Conservation (phyloP, 805 yeast species). For the Millerozyma acaciae region DNA sequence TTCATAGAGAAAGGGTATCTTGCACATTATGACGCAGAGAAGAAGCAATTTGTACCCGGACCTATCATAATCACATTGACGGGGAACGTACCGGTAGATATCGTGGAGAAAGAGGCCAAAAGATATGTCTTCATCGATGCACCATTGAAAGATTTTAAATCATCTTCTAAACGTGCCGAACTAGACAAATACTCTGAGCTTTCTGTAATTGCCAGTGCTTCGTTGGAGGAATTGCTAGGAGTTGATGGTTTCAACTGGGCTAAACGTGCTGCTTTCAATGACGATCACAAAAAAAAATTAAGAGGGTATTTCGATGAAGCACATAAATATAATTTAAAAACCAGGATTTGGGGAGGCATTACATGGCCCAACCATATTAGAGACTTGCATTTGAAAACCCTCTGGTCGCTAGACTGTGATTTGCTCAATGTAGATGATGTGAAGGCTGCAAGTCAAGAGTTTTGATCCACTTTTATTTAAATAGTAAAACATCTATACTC, state of each 20-base stretch:
- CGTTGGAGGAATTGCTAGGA: constrained; percentile 33
- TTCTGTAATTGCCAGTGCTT: constrained; percentile 42
- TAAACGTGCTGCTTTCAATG: constrained; percentile 25
- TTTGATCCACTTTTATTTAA: constrained; percentile 8
- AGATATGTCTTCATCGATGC: constrained; percentile 53
- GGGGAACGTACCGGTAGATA: constrained; percentile 55
- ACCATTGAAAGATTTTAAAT: constrained; percentile 35
- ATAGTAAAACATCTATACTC: constrained; percentile 6
- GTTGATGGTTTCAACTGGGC: constrained; percentile 10
- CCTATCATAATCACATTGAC: constrained; percentile 64
- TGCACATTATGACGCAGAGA: constrained; percentile 41
- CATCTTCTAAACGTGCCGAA: constrained; percentile 18
- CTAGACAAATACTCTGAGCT: constrained; percentile 21
- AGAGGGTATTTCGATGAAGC: constrained; percentile 34
- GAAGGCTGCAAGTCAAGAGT: constrained; percentile 27
- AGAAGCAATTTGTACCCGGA: constrained; percentile 36
- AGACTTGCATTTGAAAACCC: constrained; percentile 46
- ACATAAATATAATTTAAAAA: constrained; percentile 47
- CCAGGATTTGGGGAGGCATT: constrained; percentile 72
- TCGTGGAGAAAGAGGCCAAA: constrained; percentile 18
- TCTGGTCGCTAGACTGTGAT: constrained; percentile 49
- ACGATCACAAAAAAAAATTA: constrained; percentile 26
- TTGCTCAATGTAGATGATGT: constrained; percentile 63
- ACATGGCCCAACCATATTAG: constrained; percentile 55
- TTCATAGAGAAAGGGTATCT: constrained; percentile 48